Conservation (phyloP, 2,329 filamentous ascomycete species). For the Ploettnerulaceae sp. region DNA sequence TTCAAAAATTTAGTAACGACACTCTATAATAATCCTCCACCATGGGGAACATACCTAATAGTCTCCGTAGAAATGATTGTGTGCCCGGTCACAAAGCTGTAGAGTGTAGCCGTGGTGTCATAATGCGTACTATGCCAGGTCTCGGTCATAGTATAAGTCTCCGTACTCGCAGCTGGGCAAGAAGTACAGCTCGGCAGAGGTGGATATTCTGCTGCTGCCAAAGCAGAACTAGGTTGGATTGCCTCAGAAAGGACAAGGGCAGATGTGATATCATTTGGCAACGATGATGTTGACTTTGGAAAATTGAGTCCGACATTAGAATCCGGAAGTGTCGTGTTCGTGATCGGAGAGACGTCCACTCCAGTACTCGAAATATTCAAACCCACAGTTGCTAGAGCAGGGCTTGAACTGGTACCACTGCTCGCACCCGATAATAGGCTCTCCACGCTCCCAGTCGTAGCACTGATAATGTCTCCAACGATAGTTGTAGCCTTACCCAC, state of each 20-base stretch:
- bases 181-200: constrained; percentile 7
- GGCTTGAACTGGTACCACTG: too few relatives aligned
- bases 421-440: constrained; percentile 11
- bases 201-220: neutral
- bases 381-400: neutral
- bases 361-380: neutral
- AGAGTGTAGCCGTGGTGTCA: constrained; percentile 22
- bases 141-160: constrained; percentile 25
- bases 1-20: neutral
- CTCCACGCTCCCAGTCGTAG: constrained; percentile 17
- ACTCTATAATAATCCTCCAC: neutral
- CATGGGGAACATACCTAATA: constrained; percentile 14
- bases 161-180: constrained; percentile 17
- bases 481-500: constrained; percentile 14
- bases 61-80: constrained; percentile 26
- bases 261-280: constrained; percentile 8
- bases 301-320: neutral
- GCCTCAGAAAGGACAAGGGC: neutral
- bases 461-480: constrained; percentile 12
- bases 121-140: constrained; percentile 27
- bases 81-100: constrained; percentile 20
- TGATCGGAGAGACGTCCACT: neutral
- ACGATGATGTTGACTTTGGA: constrained; percentile 2
- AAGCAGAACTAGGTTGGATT: neutral
- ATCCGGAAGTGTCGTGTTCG: too few relatives aligned